A percentile compares a stretch with the other conserved stretches of the same genome.
Conservation (phyloP, 2,329 filamentous ascomycete species). For the Ascomycota sp. region DNA sequence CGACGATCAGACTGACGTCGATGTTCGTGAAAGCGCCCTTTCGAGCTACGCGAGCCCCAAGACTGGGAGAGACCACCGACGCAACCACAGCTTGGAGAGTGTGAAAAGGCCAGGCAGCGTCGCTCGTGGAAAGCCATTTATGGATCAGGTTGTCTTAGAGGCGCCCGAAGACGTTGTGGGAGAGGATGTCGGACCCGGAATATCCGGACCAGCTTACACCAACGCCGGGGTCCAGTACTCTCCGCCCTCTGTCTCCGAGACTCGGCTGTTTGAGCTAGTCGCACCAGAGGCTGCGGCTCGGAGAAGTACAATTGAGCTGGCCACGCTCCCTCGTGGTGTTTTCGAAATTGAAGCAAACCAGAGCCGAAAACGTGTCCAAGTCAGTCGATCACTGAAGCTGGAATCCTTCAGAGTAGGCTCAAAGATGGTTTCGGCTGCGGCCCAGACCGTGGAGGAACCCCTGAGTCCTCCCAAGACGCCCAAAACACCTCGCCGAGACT, state of each 20-base stretch:
- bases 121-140: conserved; percentile 27
- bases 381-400: conserved; percentile 27
- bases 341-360: conserved; percentile 54
- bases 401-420: conserved; percentile 19
- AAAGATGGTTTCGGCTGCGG: conserved; percentile 36
- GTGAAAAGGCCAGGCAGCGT: conserved; percentile 33
- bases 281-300: no score
- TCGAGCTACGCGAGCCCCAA: conserved; percentile 23
- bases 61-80: conserved; percentile 24
- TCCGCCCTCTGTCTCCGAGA: conserved; percentile 53
- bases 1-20: conserved; percentile 51
- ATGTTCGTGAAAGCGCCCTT: conserved; percentile 42
- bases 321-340: conserved; percentile 23
- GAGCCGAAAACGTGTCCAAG: conserved; percentile 45
- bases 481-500: conserved; percentile 23
- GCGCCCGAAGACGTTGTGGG: conserved; percentile 34
- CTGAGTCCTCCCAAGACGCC: conserved; percentile 47
- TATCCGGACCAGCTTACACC: conserved; percentile 31
- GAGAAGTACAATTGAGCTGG: no score
- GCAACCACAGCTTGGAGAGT: conserved; percentile 39
- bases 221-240: conserved; percentile 70
- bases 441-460: conserved; percentile 12
- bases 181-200: conserved; percentile 14
- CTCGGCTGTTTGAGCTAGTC: conserved; percentile 18
- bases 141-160: conserved; percentile 35